Conservation (phyloP, 164 flowering plant species). For the Kalanchoe fedtschenkoi region DNA sequence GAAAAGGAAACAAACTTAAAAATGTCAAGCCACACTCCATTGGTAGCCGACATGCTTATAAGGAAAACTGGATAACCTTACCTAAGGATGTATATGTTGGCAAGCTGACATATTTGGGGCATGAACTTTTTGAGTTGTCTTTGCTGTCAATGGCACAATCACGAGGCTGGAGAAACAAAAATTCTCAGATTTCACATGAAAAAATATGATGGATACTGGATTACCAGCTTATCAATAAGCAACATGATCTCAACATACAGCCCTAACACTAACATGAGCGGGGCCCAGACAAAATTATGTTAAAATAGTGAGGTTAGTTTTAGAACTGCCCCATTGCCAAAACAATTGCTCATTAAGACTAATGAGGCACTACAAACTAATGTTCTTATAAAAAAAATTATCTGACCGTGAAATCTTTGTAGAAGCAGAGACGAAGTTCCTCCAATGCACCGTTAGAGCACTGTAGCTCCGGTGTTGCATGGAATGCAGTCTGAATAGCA, state of each 20-base stretch:
- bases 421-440: constrained; percentile 73
- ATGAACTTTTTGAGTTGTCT: constrained; percentile 28
- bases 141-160: constrained; percentile 32
- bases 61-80: constrained; percentile 13
- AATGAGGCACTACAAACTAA: not conserved
- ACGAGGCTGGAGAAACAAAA: constrained; percentile 42
- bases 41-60: not conserved
- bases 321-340: not conserved
- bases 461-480: constrained; percentile 41
- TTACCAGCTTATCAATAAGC: not conserved
- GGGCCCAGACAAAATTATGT: not conserved
- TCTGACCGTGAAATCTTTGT: constrained; percentile 72
- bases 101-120: constrained; percentile 61
- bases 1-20: not conserved
- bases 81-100: constrained; percentile 31
- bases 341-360: not conserved
- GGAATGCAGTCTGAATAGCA: constrained; percentile 70
- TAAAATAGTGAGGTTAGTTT: not conserved
- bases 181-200: not conserved
- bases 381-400: not conserved
- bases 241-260: not conserved
- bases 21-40: not conserved
- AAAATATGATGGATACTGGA: not conserved
- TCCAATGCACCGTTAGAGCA: constrained; percentile 60
- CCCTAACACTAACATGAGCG: not conserved